A percentile compares a stretch with the other conserved stretches of the same genome.
These are phyloP conservation scores for Parsonsia alboflavescens DNA, from an alignment of 257 asterid genomes.

Conservation along the genomic window DNA sequence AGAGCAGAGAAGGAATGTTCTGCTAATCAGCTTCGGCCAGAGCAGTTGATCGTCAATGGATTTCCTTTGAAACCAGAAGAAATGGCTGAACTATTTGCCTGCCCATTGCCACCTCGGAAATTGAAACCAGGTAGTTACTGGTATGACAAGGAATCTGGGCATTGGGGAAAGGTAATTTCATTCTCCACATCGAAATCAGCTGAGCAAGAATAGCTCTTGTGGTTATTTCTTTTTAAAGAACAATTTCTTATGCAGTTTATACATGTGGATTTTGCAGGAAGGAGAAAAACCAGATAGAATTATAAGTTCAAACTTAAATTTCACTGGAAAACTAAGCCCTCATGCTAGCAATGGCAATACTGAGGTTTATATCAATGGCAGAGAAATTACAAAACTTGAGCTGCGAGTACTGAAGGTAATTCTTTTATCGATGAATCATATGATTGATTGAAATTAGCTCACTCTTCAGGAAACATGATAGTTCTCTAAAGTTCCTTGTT, in stretches of 20 bases:
- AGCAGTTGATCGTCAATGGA: constrained; percentile 82
- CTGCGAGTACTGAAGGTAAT: constrained; percentile 78
- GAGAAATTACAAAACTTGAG: constrained; percentile 90
- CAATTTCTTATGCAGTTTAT: constrained; percentile 27
- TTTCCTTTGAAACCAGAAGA: constrained; percentile 75
- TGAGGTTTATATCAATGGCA: constrained; percentile 88
- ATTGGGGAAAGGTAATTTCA: constrained; percentile 79
- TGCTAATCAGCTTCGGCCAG: constrained; percentile 91
- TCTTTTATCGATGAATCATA: constrained; percentile 3
- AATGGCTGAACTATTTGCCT: constrained; percentile 77
- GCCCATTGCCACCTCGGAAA: constrained; percentile 71
- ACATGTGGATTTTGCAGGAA: constrained; percentile 49
- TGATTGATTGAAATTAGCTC: not conserved
- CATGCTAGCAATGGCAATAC: constrained; percentile 89
- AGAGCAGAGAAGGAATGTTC: constrained; percentile 80
- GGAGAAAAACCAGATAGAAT: constrained; percentile 89
- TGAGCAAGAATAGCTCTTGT: constrained; percentile 3
- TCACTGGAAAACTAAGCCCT: constrained; percentile 81
- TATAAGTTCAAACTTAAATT: constrained; percentile 76
- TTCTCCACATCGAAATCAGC: constrained; percentile 13
- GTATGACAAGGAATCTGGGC: constrained; percentile 95
- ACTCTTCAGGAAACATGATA: not conserved
- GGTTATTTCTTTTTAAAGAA: constrained; percentile 10
- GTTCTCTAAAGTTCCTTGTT: not conserved
- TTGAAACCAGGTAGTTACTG: constrained; percentile 90